Evolutionary conservation across 805 yeast genomes (phyloP), one percentile per base, ranked within the genome.

Genomic region (Myxozyma mucilagina): DNA sequence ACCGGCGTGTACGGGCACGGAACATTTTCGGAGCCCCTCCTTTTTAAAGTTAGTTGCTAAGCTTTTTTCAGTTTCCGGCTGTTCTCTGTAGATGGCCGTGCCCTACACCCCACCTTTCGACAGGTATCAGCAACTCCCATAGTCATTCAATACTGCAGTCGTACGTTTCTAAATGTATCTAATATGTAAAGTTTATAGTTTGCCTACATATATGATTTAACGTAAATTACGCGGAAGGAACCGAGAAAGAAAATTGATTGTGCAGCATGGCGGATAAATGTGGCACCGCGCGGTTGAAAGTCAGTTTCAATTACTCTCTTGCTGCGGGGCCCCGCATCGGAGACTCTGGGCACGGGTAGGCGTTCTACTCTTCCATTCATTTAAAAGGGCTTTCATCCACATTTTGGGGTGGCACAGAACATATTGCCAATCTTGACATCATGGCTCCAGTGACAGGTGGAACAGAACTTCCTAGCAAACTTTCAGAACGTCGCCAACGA

Each of bases 401-500:
- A 45, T 10, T 24, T 24, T 24, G 5, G 13, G 20, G 24, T 43
- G 20, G 47, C 47, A n/a, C 11, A 43, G 34, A 45, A 4, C 24
- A 20, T 24, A 2, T 14, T 35, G 11, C 10, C n/a, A 32, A 47
- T 8, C 5, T 39, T 34, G n/a, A 14, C 9, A 41, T 13, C 49
- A 56, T 56, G 60, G 56, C 55, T 7, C 55, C 60, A 3, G 34
- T 51, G 3, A 50, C 45, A 8, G 56, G 36, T 34, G 47, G 42
- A 7, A 34, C 24, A 44, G 29, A 44, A 8, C 35, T 53, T 31
- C 61, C 61, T 11, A 43, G 9, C 10, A 29, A 36, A 9, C 45
- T 57, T 38, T 52, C 61, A 9, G 57, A 57, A 9, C 56, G 61
- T 18, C 57, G 53, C 18, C 51, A 31, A 41, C 52, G 61, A 7